Percentiles rank a stretch among this genome's conserved stretches.
phyloP scores from a whole-genome alignment of 2,329 filamentous ascomycete genomes.

The Aspergillus amoenus region DNA sequence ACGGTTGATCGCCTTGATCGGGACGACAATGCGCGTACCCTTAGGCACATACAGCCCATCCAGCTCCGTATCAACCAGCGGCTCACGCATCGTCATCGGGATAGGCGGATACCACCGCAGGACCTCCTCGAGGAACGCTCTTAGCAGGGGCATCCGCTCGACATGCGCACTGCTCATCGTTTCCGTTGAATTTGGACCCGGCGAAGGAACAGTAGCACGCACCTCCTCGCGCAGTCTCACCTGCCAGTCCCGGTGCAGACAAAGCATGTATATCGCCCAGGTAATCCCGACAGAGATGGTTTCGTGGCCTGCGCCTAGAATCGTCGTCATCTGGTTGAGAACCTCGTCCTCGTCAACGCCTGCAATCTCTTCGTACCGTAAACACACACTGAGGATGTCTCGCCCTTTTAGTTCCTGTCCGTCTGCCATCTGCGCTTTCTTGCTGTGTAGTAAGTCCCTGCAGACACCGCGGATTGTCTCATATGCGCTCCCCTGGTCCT shows the following conservation, averaged over 20 bases:
- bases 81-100: neutral
- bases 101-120: neutral
- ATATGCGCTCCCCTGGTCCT: neutral
- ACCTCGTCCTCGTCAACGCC: neutral
- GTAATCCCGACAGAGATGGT: neutral
- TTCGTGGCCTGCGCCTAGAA: neutral
- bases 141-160: neutral
- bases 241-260: neutral
- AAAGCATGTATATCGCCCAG: neutral
- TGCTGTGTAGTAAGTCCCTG: neutral
- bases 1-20: neutral
- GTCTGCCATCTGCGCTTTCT: neutral
- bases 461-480: neutral
- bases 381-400: neutral
- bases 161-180: neutral
- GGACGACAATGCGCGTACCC: neutral
- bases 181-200: neutral
- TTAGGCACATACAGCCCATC: neutral
- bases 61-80: neutral
- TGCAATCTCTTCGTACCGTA: neutral
- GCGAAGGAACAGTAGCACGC: neutral
- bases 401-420: neutral
- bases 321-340: constrained; percentile 1
- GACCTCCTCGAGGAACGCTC: neutral
- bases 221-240: neutral